phyloP scores from a whole-genome alignment of 768 basidiomycete genomes.

The Cystobasidium ongulense region DNA sequence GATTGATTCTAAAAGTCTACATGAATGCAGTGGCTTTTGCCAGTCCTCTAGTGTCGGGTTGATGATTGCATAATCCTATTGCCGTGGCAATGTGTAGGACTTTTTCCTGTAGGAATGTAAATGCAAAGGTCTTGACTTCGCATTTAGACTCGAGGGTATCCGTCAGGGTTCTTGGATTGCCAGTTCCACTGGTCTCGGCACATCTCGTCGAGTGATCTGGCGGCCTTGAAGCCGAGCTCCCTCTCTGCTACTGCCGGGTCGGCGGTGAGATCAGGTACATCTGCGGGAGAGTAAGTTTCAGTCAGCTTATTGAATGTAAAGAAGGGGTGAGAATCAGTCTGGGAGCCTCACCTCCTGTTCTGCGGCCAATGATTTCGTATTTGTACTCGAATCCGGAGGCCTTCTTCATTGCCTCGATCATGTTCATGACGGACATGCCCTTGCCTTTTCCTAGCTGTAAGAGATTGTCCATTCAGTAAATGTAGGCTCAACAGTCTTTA shows the following conservation, averaged over 20 bases:
- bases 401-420: constrained; percentile 86
- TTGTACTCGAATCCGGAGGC: constrained; percentile 81
- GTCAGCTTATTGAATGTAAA: not conserved
- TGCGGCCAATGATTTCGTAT: constrained; percentile 78
- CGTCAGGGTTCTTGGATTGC: constrained; percentile 61
- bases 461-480: too few relatives aligned
- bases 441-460: constrained; percentile 71
- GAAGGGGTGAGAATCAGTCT: too few relatives aligned
- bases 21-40: too few relatives aligned
- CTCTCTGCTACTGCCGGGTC: constrained; percentile 82
- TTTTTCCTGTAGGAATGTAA: too few relatives aligned
- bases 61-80: too few relatives aligned
- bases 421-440: constrained; percentile 86
- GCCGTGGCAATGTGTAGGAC: too few relatives aligned
- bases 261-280: constrained; percentile 93
- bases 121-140: too few relatives aligned
- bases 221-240: constrained; percentile 86
- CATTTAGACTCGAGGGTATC: not conserved
- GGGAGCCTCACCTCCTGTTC: constrained; percentile 43
- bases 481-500: too few relatives aligned
- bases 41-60: too few relatives aligned
- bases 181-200: constrained; percentile 97
- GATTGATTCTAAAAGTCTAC: too few relatives aligned
- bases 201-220: constrained; percentile 75
- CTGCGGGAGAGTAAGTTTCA: constrained; percentile 59